Percentiles rank a stretch among this genome's conserved stretches.
phyloP scores from a whole-genome alignment of 2,329 filamentous ascomycete genomes.

The Scytalidium sp. region DNA sequence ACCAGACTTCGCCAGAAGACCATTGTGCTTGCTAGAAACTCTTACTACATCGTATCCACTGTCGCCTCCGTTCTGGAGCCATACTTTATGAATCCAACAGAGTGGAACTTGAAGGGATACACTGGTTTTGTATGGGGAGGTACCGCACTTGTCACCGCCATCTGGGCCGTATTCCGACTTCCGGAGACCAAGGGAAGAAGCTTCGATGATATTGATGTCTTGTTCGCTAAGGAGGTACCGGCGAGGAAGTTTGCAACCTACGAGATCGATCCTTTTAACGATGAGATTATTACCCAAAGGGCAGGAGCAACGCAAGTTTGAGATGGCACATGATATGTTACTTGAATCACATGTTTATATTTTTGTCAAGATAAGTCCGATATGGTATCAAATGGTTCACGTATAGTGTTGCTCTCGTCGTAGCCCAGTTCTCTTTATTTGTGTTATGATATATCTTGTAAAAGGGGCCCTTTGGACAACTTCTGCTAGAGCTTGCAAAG shows the following conservation, averaged over 20 bases:
- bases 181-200: constrained; percentile 40
- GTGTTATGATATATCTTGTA: too few relatives aligned
- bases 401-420: too few relatives aligned
- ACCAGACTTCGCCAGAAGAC: constrained; percentile 53
- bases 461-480: too few relatives aligned
- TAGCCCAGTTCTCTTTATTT: too few relatives aligned
- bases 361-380: too few relatives aligned
- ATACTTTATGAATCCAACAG: constrained; percentile 42
- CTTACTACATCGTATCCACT: constrained; percentile 48
- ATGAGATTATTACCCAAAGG: not conserved
- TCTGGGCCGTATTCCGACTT: constrained; percentile 48
- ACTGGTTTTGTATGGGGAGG: constrained; percentile 44
- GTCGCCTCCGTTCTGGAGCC: constrained; percentile 42
- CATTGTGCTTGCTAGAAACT: constrained; percentile 46
- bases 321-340: too few relatives aligned
- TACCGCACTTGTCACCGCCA: constrained; percentile 40
- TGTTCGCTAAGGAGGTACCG: constrained; percentile 34
- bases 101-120: constrained; percentile 46
- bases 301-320: not conserved
- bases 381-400: too few relatives aligned
- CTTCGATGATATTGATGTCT: constrained; percentile 41
- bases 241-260: constrained; percentile 23
- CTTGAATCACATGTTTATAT: too few relatives aligned
- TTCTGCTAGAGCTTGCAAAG: too few relatives aligned
- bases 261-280: constrained; percentile 1